phyloP scores from a whole-genome alignment of 2,329 filamentous ascomycete genomes.

The Lachnum nothofagi region DNA sequence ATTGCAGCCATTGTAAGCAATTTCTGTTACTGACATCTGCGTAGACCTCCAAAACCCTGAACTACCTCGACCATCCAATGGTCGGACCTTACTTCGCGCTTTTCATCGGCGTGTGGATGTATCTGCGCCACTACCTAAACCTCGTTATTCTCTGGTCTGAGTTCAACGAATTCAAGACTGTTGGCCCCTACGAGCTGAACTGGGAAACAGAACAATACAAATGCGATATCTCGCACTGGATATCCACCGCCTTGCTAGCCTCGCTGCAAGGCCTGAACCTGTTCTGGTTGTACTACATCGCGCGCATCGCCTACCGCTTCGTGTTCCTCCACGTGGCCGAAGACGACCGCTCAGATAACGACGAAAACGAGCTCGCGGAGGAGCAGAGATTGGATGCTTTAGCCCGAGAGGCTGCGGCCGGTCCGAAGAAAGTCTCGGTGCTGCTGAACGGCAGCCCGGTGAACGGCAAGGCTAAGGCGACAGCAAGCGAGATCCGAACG shows the following conservation, averaged over 20 bases:
- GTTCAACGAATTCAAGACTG: constrained; percentile 66
- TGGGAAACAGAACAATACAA: constrained; percentile 76
- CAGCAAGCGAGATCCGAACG: constrained; percentile 9
- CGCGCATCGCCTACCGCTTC: constrained; percentile 68
- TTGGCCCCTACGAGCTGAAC: constrained; percentile 70
- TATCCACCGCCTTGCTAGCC: constrained; percentile 61
- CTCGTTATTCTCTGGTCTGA: constrained; percentile 69
- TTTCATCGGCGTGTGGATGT: constrained; percentile 82
- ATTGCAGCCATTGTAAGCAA: neutral
- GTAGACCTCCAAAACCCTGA: constrained; percentile 83
- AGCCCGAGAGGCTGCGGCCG: constrained; percentile 8
- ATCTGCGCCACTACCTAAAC: constrained; percentile 81
- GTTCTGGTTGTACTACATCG: constrained; percentile 75
- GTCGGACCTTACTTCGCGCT: constrained; percentile 77
- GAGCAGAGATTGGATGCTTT: constrained; percentile 21
- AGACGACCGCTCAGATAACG: constrained; percentile 69
- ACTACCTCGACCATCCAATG: constrained; percentile 76
- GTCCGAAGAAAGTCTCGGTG: constrained; percentile 16
- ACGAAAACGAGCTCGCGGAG: constrained; percentile 38
- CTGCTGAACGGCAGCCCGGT: constrained; percentile 16
- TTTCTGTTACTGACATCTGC: constrained; percentile 3
- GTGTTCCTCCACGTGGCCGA: constrained; percentile 54
- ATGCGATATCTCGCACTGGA: constrained; percentile 62
- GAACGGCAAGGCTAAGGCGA: neutral
- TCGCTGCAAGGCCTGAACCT: constrained; percentile 69